A percentile compares a stretch with the other conserved stretches of the same genome.
Evolutionary conservation across 345 rosid species (phyloP).

Genomic region (Dipteronia dyeriana): DNA sequence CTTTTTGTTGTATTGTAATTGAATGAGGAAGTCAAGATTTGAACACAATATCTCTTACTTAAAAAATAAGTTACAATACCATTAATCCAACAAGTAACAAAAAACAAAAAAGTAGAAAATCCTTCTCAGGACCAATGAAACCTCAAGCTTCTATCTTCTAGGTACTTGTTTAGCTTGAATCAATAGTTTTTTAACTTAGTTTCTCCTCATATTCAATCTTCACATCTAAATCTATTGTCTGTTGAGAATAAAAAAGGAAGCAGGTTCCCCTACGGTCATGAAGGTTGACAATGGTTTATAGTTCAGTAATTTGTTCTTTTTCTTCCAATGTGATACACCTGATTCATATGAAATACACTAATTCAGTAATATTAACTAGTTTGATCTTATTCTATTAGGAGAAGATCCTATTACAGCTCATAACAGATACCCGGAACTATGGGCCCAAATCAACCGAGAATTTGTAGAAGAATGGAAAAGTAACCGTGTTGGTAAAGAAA

Average conservation of each 20-base stretch:
- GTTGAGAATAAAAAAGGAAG: background rate
- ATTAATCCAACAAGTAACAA: no score
- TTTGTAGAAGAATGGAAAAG: conserved; percentile 68
- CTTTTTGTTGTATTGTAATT: no score
- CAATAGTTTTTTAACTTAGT: background rate
- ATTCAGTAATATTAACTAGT: background rate
- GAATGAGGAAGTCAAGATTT: no score
- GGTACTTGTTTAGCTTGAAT: background rate
- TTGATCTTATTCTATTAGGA: conserved; percentile 34
- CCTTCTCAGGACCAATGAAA: background rate
- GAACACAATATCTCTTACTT: background rate
- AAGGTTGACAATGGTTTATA: background rate
- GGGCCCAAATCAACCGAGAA: conserved; percentile 72
- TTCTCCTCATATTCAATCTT: background rate
- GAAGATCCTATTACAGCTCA: conserved; percentile 72
- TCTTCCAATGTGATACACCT: background rate
- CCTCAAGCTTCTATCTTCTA: background rate
- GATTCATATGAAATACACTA: background rate
- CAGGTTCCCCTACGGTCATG: background rate
- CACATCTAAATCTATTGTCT: background rate
- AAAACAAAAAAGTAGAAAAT: background rate
- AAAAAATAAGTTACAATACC: background rate
- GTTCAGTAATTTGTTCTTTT: background rate
- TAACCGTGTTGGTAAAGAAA: conserved; percentile 28
- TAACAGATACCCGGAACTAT: conserved; percentile 75